These are phyloP conservation scores for Halophytophthora batemanensis DNA, from an alignment of 352 stramenopile species.

Conservation along the genomic window DNA sequence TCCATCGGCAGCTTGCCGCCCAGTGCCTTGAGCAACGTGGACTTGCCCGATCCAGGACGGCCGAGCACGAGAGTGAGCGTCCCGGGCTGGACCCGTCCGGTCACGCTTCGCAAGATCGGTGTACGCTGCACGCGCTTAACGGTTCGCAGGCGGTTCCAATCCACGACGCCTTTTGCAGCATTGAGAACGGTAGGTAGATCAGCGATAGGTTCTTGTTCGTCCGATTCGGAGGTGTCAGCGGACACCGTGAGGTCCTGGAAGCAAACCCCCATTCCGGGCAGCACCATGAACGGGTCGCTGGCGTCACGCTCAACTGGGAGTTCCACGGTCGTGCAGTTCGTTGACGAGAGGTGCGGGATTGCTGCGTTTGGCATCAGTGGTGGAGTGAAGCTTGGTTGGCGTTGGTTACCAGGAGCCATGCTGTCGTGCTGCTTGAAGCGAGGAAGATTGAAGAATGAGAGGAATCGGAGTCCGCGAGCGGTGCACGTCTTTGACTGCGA, in stretches of 20 bases:
- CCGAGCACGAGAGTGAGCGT: constrained; percentile 21
- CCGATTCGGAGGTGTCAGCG: constrained; percentile 14
- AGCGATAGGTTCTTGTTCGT: constrained; percentile 2
- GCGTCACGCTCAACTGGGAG: neutral
- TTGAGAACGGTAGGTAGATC: constrained; percentile 34
- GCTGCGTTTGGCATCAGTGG: no score
- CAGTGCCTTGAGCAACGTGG: constrained; percentile 34
- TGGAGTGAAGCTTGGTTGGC: no score
- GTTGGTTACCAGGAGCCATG: no score
- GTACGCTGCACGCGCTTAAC: constrained; percentile 12
- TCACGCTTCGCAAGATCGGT: constrained; percentile 27
- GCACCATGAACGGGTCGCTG: neutral
- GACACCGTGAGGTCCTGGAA: constrained; percentile 41
- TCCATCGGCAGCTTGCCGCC: constrained; percentile 21
- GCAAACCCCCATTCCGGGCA: constrained; percentile 43
- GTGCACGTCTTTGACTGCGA: no score
- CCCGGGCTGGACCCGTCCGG: constrained; percentile 20
- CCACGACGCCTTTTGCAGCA: constrained; percentile 6
- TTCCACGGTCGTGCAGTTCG: neutral
- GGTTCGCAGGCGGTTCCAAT: constrained; percentile 2
- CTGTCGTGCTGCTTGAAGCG: no score
- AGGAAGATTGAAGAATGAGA: no score
- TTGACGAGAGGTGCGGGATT: no score
- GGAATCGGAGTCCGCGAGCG: no score
- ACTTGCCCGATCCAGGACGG: constrained; percentile 37